Conservation (phyloP, 31 red algal species). For the Pterothamnion heteromorphum region DNA sequence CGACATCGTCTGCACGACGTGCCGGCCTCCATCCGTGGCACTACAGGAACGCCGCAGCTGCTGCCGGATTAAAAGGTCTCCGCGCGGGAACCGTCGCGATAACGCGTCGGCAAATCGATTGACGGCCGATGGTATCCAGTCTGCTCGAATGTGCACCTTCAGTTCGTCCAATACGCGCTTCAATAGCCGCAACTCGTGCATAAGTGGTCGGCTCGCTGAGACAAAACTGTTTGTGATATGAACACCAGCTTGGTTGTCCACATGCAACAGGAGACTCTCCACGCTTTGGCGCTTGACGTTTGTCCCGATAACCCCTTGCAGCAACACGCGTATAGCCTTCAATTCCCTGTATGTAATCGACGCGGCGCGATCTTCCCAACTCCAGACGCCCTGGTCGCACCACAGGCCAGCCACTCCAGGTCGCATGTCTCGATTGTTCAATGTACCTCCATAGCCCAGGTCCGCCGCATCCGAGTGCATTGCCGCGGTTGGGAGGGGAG, state of each 20-base stretch:
- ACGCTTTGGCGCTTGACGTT: neutral
- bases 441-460: slow-evolving; percentile 39
- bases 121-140: slow-evolving; percentile 30
- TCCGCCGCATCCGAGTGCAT: slow-evolving; percentile 42
- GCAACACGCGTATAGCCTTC: neutral
- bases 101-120: slow-evolving; percentile 36
- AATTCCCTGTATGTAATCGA: slow-evolving; percentile 3
- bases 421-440: neutral
- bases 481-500: neutral
- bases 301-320: neutral
- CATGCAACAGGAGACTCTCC: slow-evolving; percentile 10
- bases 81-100: slow-evolving; percentile 22
- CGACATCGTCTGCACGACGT: too few species aligned
- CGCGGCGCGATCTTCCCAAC: neutral
- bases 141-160: neutral
- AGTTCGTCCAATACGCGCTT: neutral
- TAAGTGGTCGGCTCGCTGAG: slow-evolving; percentile 5
- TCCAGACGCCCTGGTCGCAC: slow-evolving; percentile 37
- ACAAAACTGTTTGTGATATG: slow-evolving; percentile 24
- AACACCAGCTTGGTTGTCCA: slow-evolving; percentile 32
- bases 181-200: slow-evolving; percentile 7
- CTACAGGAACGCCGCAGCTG: slow-evolving; percentile 46
- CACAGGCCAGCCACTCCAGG: neutral
- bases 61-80: slow-evolving; percentile 15
- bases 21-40: slow-evolving; percentile 8